phyloP scores from a whole-genome alignment of 257 asterid genomes.

The Paulownia fortunei region DNA sequence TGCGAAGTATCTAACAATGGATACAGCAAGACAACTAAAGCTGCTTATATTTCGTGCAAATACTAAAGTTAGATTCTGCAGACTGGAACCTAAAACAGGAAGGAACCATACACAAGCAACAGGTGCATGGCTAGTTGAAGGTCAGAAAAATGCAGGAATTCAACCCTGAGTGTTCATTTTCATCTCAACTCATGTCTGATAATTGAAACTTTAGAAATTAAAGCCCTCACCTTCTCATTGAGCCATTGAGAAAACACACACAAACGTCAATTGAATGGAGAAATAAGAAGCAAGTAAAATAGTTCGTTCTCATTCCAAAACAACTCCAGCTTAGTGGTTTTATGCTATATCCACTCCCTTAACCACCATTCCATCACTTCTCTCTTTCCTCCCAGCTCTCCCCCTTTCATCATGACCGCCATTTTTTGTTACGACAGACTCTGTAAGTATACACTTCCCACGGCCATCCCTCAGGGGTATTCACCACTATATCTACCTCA shows the following conservation, averaged over 20 bases:
- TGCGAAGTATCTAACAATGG: background rate
- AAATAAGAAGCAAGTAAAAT: background rate
- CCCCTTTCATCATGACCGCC: background rate
- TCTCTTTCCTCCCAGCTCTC: background rate
- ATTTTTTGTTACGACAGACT: background rate
- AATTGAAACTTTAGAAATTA: background rate
- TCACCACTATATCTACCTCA: background rate
- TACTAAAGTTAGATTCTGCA: background rate
- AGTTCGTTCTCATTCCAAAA: background rate
- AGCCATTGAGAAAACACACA: background rate
- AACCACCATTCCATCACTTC: background rate
- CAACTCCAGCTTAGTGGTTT: background rate
- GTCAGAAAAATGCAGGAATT: background rate
- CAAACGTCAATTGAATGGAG: background rate
- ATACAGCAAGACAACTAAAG: background rate
- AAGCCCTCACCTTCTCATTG: background rate
- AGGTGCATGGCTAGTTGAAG: background rate
- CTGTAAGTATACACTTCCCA: background rate
- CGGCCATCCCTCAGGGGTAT: background rate
- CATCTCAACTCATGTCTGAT: background rate
- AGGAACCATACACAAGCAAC: background rate
- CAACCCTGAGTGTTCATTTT: background rate
- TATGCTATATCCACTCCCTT: background rate
- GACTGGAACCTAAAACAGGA: background rate
- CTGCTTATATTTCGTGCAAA: background rate